phyloP scores from a whole-genome alignment of 768 basidiomycete species.

The Fistulinella prunicolor region DNA sequence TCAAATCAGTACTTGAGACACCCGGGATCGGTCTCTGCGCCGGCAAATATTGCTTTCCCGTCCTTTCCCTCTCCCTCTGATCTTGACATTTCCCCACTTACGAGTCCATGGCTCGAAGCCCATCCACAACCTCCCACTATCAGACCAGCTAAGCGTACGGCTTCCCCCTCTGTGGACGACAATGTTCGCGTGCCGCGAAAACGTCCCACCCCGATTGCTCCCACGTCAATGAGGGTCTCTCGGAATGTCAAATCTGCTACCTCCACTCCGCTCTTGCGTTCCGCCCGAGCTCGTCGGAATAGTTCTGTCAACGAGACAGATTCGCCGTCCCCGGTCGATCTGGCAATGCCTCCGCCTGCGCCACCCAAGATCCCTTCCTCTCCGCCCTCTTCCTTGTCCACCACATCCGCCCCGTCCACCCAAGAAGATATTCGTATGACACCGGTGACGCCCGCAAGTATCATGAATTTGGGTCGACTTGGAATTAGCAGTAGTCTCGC shows the following conservation, averaged over 20 bases:
- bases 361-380: conserved; percentile 34
- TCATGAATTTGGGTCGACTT: conserved; percentile 82
- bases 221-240: conserved; percentile 21
- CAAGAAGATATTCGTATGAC: conserved; percentile 39
- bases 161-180: conserved; percentile 59
- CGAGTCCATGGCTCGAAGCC: conserved; percentile 78
- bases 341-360: conserved; percentile 86
- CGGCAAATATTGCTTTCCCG: conserved; percentile 71
- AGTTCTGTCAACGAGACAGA: conserved; percentile 47
- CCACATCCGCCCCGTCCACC: conserved; percentile 3
- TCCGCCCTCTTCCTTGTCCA: conserved; percentile 9
- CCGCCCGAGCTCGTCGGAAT: conserved; percentile 41
- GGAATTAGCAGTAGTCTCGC: conserved; percentile 48
- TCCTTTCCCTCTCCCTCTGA: conserved; percentile 48
- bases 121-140: conserved; percentile 37
- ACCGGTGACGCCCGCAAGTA: conserved; percentile 88
- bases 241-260: conserved; percentile 47
- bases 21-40: conserved; percentile 57
- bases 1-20: conserved; percentile 31
- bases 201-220: conserved; percentile 44
- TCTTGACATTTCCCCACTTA: conserved; percentile 74
- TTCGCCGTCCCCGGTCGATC: conserved; percentile 84
- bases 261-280: conserved; percentile 56
- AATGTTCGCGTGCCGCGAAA: conserved; percentile 45
- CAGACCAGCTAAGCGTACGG: conserved; percentile 47